A percentile compares a stretch with the other conserved stretches of the same genome.
These are phyloP conservation scores for Penicillium sp. DNA, from an alignment of 2,329 filamentous ascomycete genomes.

Conservation along the genomic window DNA sequence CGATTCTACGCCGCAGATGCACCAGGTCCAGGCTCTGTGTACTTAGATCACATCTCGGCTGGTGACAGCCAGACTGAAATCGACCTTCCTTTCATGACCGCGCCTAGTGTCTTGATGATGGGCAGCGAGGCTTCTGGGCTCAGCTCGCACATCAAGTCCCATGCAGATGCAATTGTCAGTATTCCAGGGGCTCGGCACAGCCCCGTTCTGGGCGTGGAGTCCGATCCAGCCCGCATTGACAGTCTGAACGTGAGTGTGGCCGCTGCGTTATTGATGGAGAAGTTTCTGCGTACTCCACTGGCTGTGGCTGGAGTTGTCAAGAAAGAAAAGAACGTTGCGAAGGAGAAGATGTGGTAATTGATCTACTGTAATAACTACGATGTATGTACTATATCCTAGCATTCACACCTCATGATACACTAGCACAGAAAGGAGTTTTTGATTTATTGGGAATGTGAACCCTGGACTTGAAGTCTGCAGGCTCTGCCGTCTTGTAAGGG, in stretches of 20 bases:
- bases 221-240: slow-evolving; percentile 61
- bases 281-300: slow-evolving; percentile 38
- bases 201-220: slow-evolving; percentile 34
- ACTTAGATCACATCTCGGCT: slow-evolving; percentile 18
- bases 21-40: slow-evolving; percentile 31
- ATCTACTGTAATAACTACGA: slow-evolving; percentile 8
- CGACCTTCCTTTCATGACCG: slow-evolving; percentile 45
- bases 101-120: slow-evolving; percentile 75
- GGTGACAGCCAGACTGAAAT: slow-evolving; percentile 37
- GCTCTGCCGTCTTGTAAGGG: not conserved
- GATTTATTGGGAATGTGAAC: not conserved
- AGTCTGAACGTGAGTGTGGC: slow-evolving; percentile 94
- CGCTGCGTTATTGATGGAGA: slow-evolving; percentile 62
- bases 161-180: slow-evolving; percentile 61
- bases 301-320: slow-evolving; percentile 21
- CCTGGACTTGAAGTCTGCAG: not conserved
- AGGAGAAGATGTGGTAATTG: slow-evolving; percentile 17
- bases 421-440: slow-evolving; percentile 8
- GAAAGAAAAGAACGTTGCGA: slow-evolving; percentile 14
- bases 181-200: slow-evolving; percentile 56
- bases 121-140: slow-evolving; percentile 78
- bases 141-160: slow-evolving; percentile 58
- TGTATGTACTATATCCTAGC: slow-evolving; percentile 6
- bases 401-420: slow-evolving; percentile 14
- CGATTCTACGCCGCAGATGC: slow-evolving; percentile 70